These are phyloP conservation scores for Periconia sp. DNA, from an alignment of 2,329 filamentous ascomycete species.

Conservation along the genomic window DNA sequence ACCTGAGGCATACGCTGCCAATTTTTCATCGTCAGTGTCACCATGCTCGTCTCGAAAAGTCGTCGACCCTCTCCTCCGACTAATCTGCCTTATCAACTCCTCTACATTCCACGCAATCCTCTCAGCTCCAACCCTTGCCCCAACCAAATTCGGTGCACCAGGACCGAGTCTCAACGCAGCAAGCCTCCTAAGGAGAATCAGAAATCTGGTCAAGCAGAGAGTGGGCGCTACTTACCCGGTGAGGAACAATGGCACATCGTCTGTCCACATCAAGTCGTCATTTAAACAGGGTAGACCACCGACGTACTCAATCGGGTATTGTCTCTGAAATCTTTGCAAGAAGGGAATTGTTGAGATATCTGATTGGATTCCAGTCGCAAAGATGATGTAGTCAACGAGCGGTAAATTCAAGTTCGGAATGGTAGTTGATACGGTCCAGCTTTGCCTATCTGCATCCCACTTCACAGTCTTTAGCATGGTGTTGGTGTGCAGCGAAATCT, in stretches of 20 bases:
- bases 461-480: conserved; percentile 61
- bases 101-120: conserved; percentile 74
- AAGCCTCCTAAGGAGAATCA: too few relatives aligned
- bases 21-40: conserved; percentile 27
- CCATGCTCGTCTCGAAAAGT: conserved; percentile 4
- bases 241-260: conserved; percentile 75
- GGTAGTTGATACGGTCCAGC: conserved; percentile 43
- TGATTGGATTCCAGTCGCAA: conserved; percentile 74
- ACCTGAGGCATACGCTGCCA: conserved; percentile 44
- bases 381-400: conserved; percentile 71
- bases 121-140: conserved; percentile 75
- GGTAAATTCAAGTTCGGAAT: conserved; percentile 60
- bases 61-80: neutral
- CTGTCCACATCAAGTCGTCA: conserved; percentile 76
- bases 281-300: conserved; percentile 76
- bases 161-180: conserved; percentile 73
- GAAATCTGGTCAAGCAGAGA: too few relatives aligned
- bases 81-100: conserved; percentile 54
- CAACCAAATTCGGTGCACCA: conserved; percentile 75
- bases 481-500: conserved; percentile 62
- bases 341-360: conserved; percentile 67
- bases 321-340: conserved; percentile 63
- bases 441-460: conserved; percentile 57
- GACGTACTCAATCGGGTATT: conserved; percentile 66
- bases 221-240: too few relatives aligned